A percentile compares a stretch with the other conserved stretches of the same genome.
Conservation (phyloP, 495 filamentous ascomycete genomes). For the Neurospora cerealis region DNA sequence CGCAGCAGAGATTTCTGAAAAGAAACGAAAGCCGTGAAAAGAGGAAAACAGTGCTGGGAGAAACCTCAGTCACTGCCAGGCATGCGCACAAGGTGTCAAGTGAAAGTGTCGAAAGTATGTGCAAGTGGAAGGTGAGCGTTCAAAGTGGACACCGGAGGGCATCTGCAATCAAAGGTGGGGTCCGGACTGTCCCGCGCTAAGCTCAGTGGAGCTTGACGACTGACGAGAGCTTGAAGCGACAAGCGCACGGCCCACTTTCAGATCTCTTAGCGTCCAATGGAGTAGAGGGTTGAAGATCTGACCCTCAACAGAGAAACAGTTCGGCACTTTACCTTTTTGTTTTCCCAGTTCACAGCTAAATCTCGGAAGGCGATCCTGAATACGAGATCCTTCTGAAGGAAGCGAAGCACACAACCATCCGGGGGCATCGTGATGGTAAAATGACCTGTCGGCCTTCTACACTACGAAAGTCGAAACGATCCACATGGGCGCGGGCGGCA, state of each 20-base stretch:
- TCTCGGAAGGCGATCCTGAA: background rate
- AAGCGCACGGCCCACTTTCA: background rate
- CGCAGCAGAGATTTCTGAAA: background rate
- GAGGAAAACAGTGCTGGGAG: background rate
- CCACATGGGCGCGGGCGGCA: background rate
- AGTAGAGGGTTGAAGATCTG: background rate
- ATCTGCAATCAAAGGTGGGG: background rate
- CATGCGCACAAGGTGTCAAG: background rate
- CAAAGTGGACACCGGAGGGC: background rate
- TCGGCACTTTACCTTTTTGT: background rate
- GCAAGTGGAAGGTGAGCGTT: background rate
- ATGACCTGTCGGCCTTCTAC: background rate
- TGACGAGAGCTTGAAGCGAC: background rate
- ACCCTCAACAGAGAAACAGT: background rate
- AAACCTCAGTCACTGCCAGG: background rate
- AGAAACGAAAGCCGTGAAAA: background rate
- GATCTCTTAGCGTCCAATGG: background rate
- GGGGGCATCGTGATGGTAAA: background rate
- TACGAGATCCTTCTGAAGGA: background rate
- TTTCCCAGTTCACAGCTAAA: background rate
- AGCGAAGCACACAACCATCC: background rate
- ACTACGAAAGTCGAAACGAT: background rate
- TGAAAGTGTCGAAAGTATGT: background rate
- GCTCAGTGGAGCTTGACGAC: background rate
- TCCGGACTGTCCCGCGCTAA: background rate